Conservation (phyloP, 2,329 filamentous ascomycete genomes). For the Emmonsiellopsis sp. region DNA sequence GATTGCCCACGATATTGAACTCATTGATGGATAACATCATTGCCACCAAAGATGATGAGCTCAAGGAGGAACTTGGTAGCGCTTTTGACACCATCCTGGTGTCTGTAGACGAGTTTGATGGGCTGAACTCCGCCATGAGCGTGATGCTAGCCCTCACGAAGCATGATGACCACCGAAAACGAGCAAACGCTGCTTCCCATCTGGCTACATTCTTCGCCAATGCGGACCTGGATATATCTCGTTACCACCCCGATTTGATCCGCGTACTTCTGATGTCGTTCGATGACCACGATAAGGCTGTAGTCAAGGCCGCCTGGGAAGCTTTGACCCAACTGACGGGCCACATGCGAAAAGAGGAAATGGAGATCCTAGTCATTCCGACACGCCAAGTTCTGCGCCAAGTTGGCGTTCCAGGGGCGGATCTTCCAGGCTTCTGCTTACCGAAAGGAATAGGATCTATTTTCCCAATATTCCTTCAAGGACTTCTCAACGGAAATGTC, state of each 20-base stretch:
- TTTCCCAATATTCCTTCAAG: constrained; percentile 92
- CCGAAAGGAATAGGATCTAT: constrained; percentile 97
- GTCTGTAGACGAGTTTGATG: constrained; percentile 92
- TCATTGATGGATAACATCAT: constrained; percentile 90
- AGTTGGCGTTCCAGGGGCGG: constrained; percentile 75
- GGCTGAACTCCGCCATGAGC: constrained; percentile 91
- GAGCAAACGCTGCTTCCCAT: constrained; percentile 68
- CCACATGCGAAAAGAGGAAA: constrained; percentile 88
- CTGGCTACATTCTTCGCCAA: constrained; percentile 77
- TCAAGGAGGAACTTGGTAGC: constrained; percentile 61
- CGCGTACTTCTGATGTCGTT: constrained; percentile 85
- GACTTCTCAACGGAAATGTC: constrained; percentile 88
- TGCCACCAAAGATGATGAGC: constrained; percentile 57
- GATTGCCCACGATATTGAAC: constrained; percentile 82
- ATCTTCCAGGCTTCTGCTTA: constrained; percentile 76
- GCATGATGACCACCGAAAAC: constrained; percentile 80
- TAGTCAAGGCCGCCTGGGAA: constrained; percentile 83
- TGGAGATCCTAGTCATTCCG: constrained; percentile 83
- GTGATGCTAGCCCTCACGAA: constrained; percentile 81
- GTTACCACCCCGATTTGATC: constrained; percentile 93
- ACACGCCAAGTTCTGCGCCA: constrained; percentile 79
- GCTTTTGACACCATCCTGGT: constrained; percentile 85
- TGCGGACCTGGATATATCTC: constrained; percentile 77
- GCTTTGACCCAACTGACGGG: constrained; percentile 83
- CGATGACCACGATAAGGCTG: constrained; percentile 70